phyloP scores from a whole-genome alignment of 352 stramenopile genomes.

The Phytophthora nicotianae region DNA sequence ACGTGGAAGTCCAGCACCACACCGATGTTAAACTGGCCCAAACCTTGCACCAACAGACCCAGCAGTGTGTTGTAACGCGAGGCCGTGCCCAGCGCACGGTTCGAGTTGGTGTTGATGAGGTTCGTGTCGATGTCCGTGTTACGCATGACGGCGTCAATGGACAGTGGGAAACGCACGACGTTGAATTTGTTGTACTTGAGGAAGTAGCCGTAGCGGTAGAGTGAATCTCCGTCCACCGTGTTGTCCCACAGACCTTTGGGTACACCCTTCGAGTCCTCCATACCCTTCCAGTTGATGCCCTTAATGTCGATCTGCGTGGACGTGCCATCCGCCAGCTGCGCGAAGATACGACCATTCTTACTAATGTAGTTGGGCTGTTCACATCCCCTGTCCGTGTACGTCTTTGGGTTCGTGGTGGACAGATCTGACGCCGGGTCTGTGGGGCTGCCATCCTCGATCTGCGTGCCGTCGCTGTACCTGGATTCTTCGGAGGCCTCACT shows the following conservation, averaged over 20 bases:
- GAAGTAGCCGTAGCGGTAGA: conserved; percentile 82
- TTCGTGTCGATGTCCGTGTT: conserved; percentile 66
- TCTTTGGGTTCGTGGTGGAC: conserved; percentile 67
- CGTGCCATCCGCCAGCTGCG: conserved; percentile 52
- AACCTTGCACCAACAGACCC: conserved; percentile 60
- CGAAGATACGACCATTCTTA: conserved; percentile 76
- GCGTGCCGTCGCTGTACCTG: conserved; percentile 59
- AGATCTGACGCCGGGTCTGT: conserved; percentile 54
- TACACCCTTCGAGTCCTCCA: conserved; percentile 74
- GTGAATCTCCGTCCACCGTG: conserved; percentile 72
- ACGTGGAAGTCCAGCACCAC: conserved; percentile 86
- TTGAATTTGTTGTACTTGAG: conserved; percentile 84
- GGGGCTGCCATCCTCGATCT: conserved; percentile 68
- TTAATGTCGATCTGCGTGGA: conserved; percentile 83
- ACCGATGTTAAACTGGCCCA: conserved; percentile 77
- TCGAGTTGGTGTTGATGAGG: conserved; percentile 87
- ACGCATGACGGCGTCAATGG: conserved; percentile 70
- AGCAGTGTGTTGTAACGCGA: conserved; percentile 77
- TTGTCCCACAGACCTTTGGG: conserved; percentile 84
- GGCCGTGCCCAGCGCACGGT: conserved; percentile 64
- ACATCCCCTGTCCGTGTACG: conserved; percentile 74
- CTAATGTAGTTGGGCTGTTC: conserved; percentile 85
- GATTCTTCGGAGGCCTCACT: conserved; percentile 54
- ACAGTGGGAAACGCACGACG: conserved; percentile 73
- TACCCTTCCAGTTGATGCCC: conserved; percentile 86